Evolutionary conservation across 2,329 filamentous ascomycete species (phyloP), one percentile per base, ranked within the genome.

Genomic region (Fusarium sp.): DNA sequence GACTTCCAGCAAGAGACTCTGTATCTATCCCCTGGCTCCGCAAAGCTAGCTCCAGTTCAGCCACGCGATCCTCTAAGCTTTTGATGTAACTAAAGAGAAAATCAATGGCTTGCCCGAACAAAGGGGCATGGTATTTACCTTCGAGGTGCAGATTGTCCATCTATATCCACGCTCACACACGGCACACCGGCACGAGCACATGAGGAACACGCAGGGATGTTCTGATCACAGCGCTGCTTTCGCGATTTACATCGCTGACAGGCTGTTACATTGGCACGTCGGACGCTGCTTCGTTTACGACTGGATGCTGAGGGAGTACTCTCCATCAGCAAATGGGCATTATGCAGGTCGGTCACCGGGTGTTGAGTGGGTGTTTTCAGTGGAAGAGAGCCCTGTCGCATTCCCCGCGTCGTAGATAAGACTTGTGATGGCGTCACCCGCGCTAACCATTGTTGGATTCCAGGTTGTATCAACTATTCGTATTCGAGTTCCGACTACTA

Each of bases 21-120:
- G 57, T 39, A 1, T 71, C 68, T 17, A 69, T 8, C 0, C 69
- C 61, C 31, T 59, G 53, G 1, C 46, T 43, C 2, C 26, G 51
- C 1, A 71, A 36, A 1, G 63, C 44, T 2, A 60, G 44, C 22
- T 76, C 74, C 6, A 76, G 57, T 8, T 73, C 65, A 10, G 72
- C 74, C 0, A 76, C 53, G 7, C 69, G 69, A 21, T 76, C 73
- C 21, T 76, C 74, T 0, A 76, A 64, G 4, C 46, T 75, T 28
- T 71, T 73, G 40, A 75, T 75, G 39, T 75, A 76, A 22, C 73
- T 76, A 21, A 26, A 34, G 28, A 13, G 3, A 31, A 13, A 5
- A 3, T 31, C 4, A 31, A 31, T 13, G 10, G 4, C 10, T 5
- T 13, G 28, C 10, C 13, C 28, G 3, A 13, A 13, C 13, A 13